Percentiles rank a stretch among this genome's conserved stretches.
Conservation (phyloP, 2,329 filamentous ascomycete genomes). For the Shiraia bambusicola region DNA sequence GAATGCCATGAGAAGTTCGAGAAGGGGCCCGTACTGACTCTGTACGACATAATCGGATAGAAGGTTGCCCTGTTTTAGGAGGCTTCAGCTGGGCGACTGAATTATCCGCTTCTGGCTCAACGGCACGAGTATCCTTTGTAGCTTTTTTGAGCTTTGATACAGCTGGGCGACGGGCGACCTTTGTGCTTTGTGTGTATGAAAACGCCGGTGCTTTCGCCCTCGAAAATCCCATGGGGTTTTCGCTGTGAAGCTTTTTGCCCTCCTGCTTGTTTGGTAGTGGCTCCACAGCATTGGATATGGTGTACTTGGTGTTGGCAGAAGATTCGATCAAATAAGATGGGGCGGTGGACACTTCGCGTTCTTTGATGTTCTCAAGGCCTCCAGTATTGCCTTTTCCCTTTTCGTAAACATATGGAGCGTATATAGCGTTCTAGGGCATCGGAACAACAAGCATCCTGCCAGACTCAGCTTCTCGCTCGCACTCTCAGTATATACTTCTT, state of each 20-base stretch:
- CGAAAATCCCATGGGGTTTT: background rate
- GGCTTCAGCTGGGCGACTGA: background rate
- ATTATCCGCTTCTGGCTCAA: no score
- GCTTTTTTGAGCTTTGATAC: slow-evolving; percentile 1
- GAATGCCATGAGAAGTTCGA: slow-evolving; percentile 1
- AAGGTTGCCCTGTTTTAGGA: slow-evolving; percentile 2
- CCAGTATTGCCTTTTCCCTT: slow-evolving; percentile 12
- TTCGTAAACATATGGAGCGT: slow-evolving; percentile 33
- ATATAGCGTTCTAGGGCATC: slow-evolving; percentile 44
- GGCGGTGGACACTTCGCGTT: slow-evolving; percentile 20
- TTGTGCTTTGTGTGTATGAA: slow-evolving; percentile 4
- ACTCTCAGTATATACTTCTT: slow-evolving; percentile 53
- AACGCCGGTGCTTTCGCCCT: background rate
- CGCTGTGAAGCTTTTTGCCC: background rate
- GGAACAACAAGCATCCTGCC: slow-evolving; percentile 44
- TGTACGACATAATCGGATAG: slow-evolving; percentile 1
- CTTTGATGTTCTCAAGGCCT: slow-evolving; percentile 26
- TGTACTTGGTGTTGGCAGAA: slow-evolving; percentile 14
- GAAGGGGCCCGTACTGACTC: background rate
- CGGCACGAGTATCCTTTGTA: background rate
- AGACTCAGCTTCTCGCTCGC: slow-evolving; percentile 51
- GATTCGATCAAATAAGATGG: slow-evolving; percentile 37
- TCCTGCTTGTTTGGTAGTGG: slow-evolving; percentile 2
- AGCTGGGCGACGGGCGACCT: slow-evolving; percentile 1
- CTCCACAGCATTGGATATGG: slow-evolving; percentile 29